Evolutionary conservation across 257 asterid genomes (phyloP).

Genomic region (Marsdenia floribunda): DNA sequence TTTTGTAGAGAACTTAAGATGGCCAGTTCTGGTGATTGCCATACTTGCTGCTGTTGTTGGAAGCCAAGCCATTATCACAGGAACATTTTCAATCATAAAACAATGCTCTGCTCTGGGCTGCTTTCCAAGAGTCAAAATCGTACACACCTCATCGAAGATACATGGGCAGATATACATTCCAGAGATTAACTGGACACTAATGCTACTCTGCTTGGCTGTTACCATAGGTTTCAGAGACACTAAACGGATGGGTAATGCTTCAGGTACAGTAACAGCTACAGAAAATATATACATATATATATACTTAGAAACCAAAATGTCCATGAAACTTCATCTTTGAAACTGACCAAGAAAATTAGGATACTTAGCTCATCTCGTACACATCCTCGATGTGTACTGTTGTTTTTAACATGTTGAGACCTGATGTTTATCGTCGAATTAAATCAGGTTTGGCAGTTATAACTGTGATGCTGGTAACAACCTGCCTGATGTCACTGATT

Average conservation of each 20-base stretch:
- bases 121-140: constrained; percentile 77
- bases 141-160: constrained; percentile 77
- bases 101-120: constrained; percentile 92
- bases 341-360: background rate
- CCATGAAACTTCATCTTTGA: background rate
- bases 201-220: constrained; percentile 83
- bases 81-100: constrained; percentile 84
- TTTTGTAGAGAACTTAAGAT: constrained; percentile 41
- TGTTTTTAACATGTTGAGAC: background rate
- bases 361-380: background rate
- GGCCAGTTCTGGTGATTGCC: constrained; percentile 93
- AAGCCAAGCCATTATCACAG: constrained; percentile 93
- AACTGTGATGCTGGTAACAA: constrained; percentile 93
- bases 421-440: background rate
- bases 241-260: constrained; percentile 78
- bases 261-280: constrained; percentile 44
- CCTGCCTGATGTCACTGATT: constrained; percentile 90
- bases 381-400: background rate
- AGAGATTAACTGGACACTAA: constrained; percentile 78
- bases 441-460: constrained; percentile 81
- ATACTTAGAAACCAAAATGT: background rate
- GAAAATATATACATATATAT: background rate
- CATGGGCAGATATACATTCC: constrained; percentile 98
- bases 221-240: constrained; percentile 92
- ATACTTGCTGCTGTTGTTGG: constrained; percentile 94